Evolutionary conservation across 2,329 filamentous ascomycete genomes (phyloP), one percentile per base, ranked within the genome.

Genomic region (Exophiala xenobiotica): DNA sequence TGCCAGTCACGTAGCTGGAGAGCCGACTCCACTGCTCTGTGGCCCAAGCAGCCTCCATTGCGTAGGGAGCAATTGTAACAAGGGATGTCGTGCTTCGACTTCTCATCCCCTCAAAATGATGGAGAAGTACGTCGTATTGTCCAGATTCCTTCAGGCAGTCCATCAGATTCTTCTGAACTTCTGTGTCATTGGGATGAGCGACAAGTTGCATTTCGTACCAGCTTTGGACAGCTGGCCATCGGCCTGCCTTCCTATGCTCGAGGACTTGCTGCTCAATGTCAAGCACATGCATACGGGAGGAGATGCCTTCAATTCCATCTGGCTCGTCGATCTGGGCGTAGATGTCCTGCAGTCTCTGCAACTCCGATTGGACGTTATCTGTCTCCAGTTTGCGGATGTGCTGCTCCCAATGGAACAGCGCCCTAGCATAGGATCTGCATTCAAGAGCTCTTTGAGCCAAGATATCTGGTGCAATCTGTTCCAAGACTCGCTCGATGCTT

Each of bases 291-390:
- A 97, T 75, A 66, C 93, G 87, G 16, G 90, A 84, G 1, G 92
- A 95, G 54, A 99, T 92, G 2, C 93, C 93, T 66, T 97, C 91
- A 26, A 99, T 85, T 1, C 92, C 91, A 68, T 99, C 93, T 0
- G 93, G 95, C 63, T 99, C 93, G 64, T 99, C 93, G 54, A 99
- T 97, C 62, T 96, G 88, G 1, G 90, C 89, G 68, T 99, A 99
- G 14, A 99, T 96, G 46, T 92, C 85, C 65, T 97, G 92, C 19
- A 99, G 74, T 54, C 85, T 82, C 60, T 90, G 82, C 53, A 95
- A 80, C 46, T 86, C 77, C 39, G 77, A 77, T n/a, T 79, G 73
- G 9, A 65, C 58, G 18, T 82, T 78, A 2, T 77, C 74, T 1
- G 76, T 74, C 20, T 73, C 69, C 20, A 61, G 64, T 52, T 68